phyloP scores from a whole-genome alignment of 805 yeast genomes.

The Metschnikowia kunwiensis region DNA sequence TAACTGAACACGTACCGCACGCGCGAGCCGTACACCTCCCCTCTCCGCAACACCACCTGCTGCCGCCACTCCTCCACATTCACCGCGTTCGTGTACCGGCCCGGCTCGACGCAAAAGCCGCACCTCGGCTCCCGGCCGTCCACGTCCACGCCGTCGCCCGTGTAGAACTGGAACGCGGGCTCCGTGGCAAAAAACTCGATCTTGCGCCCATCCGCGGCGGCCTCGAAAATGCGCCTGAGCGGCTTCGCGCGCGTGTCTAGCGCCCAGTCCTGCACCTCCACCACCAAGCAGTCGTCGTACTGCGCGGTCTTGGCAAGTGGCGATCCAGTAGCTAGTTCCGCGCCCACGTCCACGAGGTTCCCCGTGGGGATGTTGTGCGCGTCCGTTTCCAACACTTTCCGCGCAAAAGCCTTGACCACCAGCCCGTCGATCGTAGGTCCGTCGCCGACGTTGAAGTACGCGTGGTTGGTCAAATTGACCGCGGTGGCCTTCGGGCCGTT shows the following conservation, averaged over 20 bases:
- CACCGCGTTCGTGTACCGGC: constrained; percentile 55
- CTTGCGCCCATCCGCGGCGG: constrained; percentile 42
- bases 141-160: constrained; percentile 51
- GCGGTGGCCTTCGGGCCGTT: constrained; percentile 43
- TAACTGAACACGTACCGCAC: constrained; percentile 26
- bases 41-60: constrained; percentile 47
- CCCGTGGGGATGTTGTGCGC: constrained; percentile 46
- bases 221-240: constrained; percentile 39
- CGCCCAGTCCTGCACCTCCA: constrained; percentile 28
- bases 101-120: constrained; percentile 64
- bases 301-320: constrained; percentile 2
- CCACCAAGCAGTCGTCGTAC: constrained; percentile 49
- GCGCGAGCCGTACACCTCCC: constrained; percentile 52
- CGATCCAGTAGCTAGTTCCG: constrained; percentile 22
- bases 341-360: constrained; percentile 17
- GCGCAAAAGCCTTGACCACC: constrained; percentile 33
- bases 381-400: constrained; percentile 43
- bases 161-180: constrained; percentile 64
- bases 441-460: constrained; percentile 52
- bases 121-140: constrained; percentile 34
- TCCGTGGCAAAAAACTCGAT: constrained; percentile 54
- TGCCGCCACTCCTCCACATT: constrained; percentile 44
- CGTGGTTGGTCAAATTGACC: constrained; percentile 59
- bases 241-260: constrained; percentile 48
- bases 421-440: constrained; percentile 31